These are phyloP conservation scores for Solanum aculeatissimum DNA, from an alignment of 305 asterid genomes.

Conservation along the genomic window DNA sequence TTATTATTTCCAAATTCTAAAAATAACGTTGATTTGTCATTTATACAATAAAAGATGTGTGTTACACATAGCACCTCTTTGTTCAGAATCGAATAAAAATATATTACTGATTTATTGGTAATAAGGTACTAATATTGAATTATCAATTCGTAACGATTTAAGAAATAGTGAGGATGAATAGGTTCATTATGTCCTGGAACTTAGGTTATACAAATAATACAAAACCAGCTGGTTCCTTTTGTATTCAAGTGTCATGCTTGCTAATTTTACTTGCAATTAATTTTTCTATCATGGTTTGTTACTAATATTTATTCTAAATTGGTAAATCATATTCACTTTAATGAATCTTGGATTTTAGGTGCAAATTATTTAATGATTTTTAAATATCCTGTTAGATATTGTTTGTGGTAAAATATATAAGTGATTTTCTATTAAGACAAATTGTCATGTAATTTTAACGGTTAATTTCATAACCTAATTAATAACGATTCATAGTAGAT, in stretches of 20 bases:
- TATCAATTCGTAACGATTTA: no score
- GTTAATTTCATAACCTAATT: background rate
- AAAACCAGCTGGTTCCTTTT: background rate
- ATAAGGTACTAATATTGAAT: no score
- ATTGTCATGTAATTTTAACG: background rate
- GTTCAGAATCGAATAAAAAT: no score
- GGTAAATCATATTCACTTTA: background rate
- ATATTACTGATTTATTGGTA: no score
- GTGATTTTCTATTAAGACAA: background rate
- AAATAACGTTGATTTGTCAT: no score
- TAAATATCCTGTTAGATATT: background rate
- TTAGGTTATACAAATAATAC: no score
- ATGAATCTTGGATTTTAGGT: background rate
- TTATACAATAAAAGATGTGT: no score
- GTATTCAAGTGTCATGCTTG: background rate
- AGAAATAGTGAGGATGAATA: no score
- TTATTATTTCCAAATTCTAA: no score
- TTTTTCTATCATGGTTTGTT: background rate
- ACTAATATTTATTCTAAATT: background rate
- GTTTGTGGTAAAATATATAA: background rate
- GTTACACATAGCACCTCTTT: no score
- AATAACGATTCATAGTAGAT: background rate
- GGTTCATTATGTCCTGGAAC: no score
- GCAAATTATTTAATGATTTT: background rate
- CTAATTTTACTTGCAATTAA: background rate